phyloP scores from a whole-genome alignment of 371 early-diverging fungal species.

The Mortierella sp. region DNA sequence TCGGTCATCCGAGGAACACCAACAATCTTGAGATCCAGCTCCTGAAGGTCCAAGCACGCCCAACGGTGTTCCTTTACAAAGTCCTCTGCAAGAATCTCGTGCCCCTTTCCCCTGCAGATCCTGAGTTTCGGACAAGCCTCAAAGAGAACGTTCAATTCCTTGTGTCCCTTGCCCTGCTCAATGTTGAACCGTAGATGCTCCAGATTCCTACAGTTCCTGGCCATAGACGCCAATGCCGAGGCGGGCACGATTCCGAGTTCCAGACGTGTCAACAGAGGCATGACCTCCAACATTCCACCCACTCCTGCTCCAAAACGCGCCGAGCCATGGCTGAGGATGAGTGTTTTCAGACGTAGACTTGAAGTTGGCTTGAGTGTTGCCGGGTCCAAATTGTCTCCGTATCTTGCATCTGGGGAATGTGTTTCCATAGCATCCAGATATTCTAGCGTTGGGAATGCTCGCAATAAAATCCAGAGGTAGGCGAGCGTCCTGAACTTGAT shows the following conservation, averaged over 20 bases:
- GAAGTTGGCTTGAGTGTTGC: background rate
- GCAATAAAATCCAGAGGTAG: background rate
- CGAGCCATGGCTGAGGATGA: background rate
- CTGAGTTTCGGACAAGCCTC: background rate
- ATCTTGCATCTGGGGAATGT: background rate
- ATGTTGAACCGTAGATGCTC: background rate
- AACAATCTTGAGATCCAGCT: background rate
- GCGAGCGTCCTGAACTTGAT: slow-evolving; percentile 6
- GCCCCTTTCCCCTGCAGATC: background rate
- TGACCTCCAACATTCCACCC: background rate
- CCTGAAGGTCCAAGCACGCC: background rate
- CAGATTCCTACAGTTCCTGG: background rate
- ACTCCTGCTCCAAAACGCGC: background rate
- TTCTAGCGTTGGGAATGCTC: background rate
- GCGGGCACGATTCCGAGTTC: background rate
- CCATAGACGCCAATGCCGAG: background rate
- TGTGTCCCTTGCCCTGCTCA: background rate
- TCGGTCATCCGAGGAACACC: background rate
- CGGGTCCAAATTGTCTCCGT: background rate
- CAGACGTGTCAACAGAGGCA: background rate
- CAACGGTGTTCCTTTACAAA: background rate
- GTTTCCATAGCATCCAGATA: slow-evolving; percentile 6
- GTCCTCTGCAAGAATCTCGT: background rate
- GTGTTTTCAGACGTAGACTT: background rate
- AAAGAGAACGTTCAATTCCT: background rate